Evolutionary conservation across 2,329 filamentous ascomycete species (phyloP).

Genomic region (Tetracladium maxilliforme): DNA sequence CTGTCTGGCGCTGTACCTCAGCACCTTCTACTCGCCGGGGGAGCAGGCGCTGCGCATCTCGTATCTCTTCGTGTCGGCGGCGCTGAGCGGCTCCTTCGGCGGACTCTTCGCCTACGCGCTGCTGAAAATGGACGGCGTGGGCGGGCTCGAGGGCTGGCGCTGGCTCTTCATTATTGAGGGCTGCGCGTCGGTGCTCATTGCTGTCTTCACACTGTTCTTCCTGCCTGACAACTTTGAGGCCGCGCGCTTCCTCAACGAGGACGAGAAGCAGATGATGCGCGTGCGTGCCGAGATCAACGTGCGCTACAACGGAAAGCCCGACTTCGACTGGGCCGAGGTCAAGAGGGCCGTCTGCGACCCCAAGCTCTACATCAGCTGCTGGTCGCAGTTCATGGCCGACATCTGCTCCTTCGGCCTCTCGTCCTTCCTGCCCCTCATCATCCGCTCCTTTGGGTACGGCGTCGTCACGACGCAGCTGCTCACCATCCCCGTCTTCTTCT

Average conservation of each 20-base stretch:
- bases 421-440: constrained; percentile 41
- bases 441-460: constrained; percentile 33
- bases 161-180: constrained; percentile 36
- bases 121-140: constrained; percentile 27
- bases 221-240: constrained; percentile 28
- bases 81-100: constrained; percentile 31
- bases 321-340: constrained; percentile 35
- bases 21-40: constrained; percentile 38
- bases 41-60: constrained; percentile 39
- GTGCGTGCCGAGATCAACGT: constrained; percentile 26
- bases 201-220: constrained; percentile 26
- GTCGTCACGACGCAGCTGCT: constrained; percentile 35
- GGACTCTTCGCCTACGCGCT: constrained; percentile 37
- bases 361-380: constrained; percentile 32
- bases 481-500: constrained; percentile 40
- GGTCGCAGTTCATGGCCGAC: constrained; percentile 8
- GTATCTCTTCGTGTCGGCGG: constrained; percentile 35
- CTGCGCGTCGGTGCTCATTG: constrained; percentile 24
- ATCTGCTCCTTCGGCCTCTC: constrained; percentile 29
- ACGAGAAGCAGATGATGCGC: constrained; percentile 34
- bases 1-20: constrained; percentile 29
- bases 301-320: constrained; percentile 31
- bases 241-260: constrained; percentile 30
- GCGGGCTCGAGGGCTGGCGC: constrained; percentile 28
- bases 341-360: constrained; percentile 28